Base-by-base conservation (phyloP, 2,329 filamentous ascomycete genomes). In the Fusarium sp. region DNA sequence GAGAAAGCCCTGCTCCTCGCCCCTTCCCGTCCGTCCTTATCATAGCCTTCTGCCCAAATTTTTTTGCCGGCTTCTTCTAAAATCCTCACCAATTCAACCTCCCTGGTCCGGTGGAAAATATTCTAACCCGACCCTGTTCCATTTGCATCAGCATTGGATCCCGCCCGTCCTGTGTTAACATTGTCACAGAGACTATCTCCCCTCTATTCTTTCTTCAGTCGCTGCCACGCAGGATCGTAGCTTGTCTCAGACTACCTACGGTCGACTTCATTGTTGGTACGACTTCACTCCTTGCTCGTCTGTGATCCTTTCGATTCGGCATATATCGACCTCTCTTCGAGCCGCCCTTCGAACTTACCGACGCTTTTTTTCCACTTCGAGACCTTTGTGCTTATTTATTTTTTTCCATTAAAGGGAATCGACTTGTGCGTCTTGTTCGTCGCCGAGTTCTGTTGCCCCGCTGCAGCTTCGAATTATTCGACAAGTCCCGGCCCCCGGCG, bases 21-120 rank as follows among this genome's bases (percentile, higher is more conserved):
- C 73, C 71, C 72, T 75, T 71, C 71, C 69, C 47, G 69, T 61
- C 64, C 48, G 70, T 70, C 65, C 73, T 74, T 74, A 72, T 76
- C 70, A 73, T 70, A 76, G 75, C 70, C 76, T 74, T 72, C 75
- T 75, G 77, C 77, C 76, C 76, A 78, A 78, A 74, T 64, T 77
- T 72, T 78, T 76, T 73, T 78, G 74, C 72, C 62, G 68, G 59
- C 72, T 77, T 64, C 70, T 77, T 65, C 67, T 74, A 74, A 73
- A 77, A 77, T 71, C 76, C 75, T 79, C 75, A 77, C 74, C 77
- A 72, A 70, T 63, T 63, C 71, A 76, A 74, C 74, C 67, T 72
- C 76, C 72, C 71, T 77, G 77, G 77, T 77, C 76, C 75, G 72
- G 77, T 77, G 76, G 75, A 74, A 75, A 74, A 73, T 68, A 68